A percentile compares a stretch with the other conserved stretches of the same genome.
These are phyloP conservation scores for Paecilomyces variotii DNA, from an alignment of 2,329 filamentous ascomycete genomes.

Conservation along the genomic window DNA sequence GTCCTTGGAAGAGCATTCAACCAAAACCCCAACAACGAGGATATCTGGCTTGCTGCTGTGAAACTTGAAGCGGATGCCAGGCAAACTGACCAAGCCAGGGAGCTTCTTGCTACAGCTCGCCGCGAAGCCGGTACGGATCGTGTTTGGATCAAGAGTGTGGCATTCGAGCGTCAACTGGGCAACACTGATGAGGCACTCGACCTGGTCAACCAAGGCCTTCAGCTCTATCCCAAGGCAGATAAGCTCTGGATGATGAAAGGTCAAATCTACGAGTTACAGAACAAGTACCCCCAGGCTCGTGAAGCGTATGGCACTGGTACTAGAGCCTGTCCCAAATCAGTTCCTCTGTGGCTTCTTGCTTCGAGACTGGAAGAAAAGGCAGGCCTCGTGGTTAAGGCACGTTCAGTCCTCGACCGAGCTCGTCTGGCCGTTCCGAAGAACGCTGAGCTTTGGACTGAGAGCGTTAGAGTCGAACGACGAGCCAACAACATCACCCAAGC, in stretches of 20 bases:
- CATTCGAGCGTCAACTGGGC: constrained; percentile 79
- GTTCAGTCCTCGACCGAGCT: constrained; percentile 86
- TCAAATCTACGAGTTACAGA: constrained; percentile 84
- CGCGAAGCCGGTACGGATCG: constrained; percentile 88
- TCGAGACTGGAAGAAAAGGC: constrained; percentile 78
- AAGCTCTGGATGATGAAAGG: constrained; percentile 99
- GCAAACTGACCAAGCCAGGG: constrained; percentile 71
- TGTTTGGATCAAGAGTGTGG: constrained; percentile 93
- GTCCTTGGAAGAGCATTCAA: constrained; percentile 87
- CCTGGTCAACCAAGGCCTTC: constrained; percentile 76
- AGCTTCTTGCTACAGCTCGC: constrained; percentile 73
- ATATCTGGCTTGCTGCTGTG: constrained; percentile 94
- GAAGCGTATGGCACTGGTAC: constrained; percentile 86
- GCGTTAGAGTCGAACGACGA: constrained; percentile 84
- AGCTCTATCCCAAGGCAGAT: constrained; percentile 72
- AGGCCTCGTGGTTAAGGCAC: constrained; percentile 80
- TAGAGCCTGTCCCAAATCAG: constrained; percentile 73
- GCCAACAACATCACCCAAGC: constrained; percentile 77
- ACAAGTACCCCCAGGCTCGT: constrained; percentile 72
- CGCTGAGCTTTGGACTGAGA: constrained; percentile 80
- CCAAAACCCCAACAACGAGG: constrained; percentile 92
- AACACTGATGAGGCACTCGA: constrained; percentile 75
- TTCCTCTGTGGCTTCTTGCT: constrained; percentile 84
- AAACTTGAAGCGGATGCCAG: constrained; percentile 90
- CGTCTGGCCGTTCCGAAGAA: constrained; percentile 80